These are phyloP conservation scores for Sparassis latifolia DNA, from an alignment of 1,284 basidiomycete species.

Conservation along the genomic window DNA sequence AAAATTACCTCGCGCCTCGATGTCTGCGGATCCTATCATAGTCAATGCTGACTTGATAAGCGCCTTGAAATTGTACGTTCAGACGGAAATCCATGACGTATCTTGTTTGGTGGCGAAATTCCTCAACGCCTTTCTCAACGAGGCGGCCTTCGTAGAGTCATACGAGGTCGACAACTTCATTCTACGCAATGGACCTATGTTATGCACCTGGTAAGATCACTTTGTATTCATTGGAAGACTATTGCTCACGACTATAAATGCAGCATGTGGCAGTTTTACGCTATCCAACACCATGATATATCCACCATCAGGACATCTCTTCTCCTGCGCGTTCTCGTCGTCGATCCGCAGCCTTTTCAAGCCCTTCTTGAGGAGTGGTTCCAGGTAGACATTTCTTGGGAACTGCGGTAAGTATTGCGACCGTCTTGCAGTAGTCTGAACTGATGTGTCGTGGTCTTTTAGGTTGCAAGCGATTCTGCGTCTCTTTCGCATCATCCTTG, in stretches of 20 bases:
- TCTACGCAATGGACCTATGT: slow-evolving; percentile 47
- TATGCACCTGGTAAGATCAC: slow-evolving; percentile 47
- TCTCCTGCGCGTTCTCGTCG: slow-evolving; percentile 51
- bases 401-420: slow-evolving; percentile 33
- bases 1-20: slow-evolving; percentile 27
- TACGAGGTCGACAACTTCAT: slow-evolving; percentile 70
- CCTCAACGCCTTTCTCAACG: slow-evolving; percentile 49
- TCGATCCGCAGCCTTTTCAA: slow-evolving; percentile 57
- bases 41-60: slow-evolving; percentile 48
- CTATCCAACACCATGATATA: slow-evolving; percentile 46
- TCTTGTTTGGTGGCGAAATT: slow-evolving; percentile 54
- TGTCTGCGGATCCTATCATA: slow-evolving; percentile 47
- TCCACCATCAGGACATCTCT: slow-evolving; percentile 45
- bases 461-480: slow-evolving; percentile 37
- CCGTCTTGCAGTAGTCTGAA: neutral
- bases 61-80: slow-evolving; percentile 46
- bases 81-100: slow-evolving; percentile 42
- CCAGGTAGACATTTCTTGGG: slow-evolving; percentile 33
- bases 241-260: neutral
- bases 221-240: neutral
- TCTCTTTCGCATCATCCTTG: slow-evolving; percentile 57
- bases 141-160: slow-evolving; percentile 50
- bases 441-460: neutral
- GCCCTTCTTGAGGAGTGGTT: slow-evolving; percentile 37
- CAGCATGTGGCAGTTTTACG: slow-evolving; percentile 65